A percentile compares a stretch with the other conserved stretches of the same genome.
Evolutionary conservation across 306 rosid genomes (phyloP).

Genomic region (Begonia loranthoides): DNA sequence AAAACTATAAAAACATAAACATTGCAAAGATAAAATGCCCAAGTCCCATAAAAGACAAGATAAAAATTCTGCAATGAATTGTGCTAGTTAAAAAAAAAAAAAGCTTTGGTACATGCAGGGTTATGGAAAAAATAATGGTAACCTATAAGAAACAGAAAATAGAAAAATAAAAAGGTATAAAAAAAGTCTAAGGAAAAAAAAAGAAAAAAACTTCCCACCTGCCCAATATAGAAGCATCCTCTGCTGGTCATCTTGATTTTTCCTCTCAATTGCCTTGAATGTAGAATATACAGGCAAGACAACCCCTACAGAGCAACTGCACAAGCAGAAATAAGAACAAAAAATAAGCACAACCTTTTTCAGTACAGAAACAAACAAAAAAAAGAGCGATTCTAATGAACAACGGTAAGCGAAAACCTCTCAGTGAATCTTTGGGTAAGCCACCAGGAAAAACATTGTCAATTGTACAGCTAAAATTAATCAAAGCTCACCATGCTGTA

Average conservation of each 20-base stretch:
- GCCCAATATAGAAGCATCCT: slow-evolving; percentile 91
- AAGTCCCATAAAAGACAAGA: too few relatives aligned
- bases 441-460: neutral
- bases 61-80: too few relatives aligned
- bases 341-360: neutral
- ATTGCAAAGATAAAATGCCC: too few relatives aligned
- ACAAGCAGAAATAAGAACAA: slow-evolving; percentile 8
- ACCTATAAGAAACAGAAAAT: too few relatives aligned
- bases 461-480: neutral
- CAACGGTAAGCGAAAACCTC: neutral
- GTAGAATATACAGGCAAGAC: slow-evolving; percentile 84
- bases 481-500: slow-evolving; percentile 62
- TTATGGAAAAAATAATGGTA: too few relatives aligned
- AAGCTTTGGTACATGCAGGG: too few relatives aligned
- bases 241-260: slow-evolving; percentile 53
- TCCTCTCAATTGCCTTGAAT: slow-evolving; percentile 75
- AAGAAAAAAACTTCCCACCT: slow-evolving; percentile 23
- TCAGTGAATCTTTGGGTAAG: neutral
- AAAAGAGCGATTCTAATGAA: neutral
- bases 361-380: neutral
- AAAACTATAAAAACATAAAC: too few relatives aligned
- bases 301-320: slow-evolving; percentile 78
- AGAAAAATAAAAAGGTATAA: too few relatives aligned
- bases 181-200: neutral
- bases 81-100: too few relatives aligned